These are phyloP conservation scores for Colletotrichum endophyticum DNA, from an alignment of 2,329 filamentous ascomycete genomes.

Conservation along the genomic window DNA sequence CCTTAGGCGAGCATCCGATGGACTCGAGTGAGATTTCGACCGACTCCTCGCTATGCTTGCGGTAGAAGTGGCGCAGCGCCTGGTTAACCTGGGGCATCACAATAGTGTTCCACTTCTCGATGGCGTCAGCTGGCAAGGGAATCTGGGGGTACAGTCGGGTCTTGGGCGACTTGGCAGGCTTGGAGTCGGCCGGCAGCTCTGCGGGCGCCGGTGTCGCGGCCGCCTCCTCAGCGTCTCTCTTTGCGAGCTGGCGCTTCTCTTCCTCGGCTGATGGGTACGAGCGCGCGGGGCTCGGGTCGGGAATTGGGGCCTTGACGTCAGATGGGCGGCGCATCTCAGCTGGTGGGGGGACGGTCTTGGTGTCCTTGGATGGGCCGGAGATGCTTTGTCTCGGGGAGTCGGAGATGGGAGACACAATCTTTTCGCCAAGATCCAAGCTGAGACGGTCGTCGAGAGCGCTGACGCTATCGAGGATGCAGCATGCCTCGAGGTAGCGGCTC, in stretches of 20 bases:
- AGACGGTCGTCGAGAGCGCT: conserved; percentile 60
- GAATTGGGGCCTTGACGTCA: not conserved
- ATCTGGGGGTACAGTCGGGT: conserved; percentile 66
- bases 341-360: not conserved
- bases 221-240: not conserved
- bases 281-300: conserved; percentile 1
- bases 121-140: conserved; percentile 60
- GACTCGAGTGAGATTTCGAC: conserved; percentile 80
- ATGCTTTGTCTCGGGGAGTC: not conserved
- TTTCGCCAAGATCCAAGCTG: conserved; percentile 48
- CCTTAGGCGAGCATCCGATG: conserved; percentile 71
- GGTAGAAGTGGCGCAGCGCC: conserved; percentile 72
- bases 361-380: conserved; percentile 9
- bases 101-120: conserved; percentile 74
- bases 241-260: conserved; percentile 12
- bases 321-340: conserved; percentile 48
- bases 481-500: conserved; percentile 65
- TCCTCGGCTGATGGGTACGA: conserved; percentile 12
- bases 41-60: conserved; percentile 72
- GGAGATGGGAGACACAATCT: not conserved
- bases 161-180: conserved; percentile 36
- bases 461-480: conserved; percentile 65
- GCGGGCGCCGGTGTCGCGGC: not conserved
- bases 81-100: conserved; percentile 77
- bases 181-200: conserved; percentile 3